Evolutionary conservation across 129 eudicot species (phyloP).

Genomic region (Flaveria brownii): DNA sequence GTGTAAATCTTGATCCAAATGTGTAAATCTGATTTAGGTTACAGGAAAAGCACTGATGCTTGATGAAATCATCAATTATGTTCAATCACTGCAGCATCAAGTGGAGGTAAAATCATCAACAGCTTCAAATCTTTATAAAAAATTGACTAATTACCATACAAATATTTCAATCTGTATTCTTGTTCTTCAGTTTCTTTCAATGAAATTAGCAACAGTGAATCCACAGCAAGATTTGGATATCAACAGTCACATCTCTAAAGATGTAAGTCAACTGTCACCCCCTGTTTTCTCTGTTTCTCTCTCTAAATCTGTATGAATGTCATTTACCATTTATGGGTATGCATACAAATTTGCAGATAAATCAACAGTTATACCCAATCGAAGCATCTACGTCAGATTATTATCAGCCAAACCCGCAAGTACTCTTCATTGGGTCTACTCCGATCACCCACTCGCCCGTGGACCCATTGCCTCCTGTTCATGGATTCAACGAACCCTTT

Average conservation of each 20-base stretch:
- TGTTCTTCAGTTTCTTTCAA: constrained; percentile 70
- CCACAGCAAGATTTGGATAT: constrained; percentile 62
- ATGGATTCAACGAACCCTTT: constrained; percentile 56
- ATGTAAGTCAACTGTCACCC: constrained; percentile 51
- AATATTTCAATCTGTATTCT: neutral
- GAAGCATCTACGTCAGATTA: constrained; percentile 60
- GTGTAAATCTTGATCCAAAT: neutral
- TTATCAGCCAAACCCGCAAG: constrained; percentile 52
- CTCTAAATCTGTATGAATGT: neutral
- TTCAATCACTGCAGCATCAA: constrained; percentile 86
- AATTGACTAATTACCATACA: neutral
- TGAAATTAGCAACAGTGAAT: constrained; percentile 84
- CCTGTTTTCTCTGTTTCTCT: neutral
- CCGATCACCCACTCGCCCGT: constrained; percentile 39
- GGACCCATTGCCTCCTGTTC: constrained; percentile 52
- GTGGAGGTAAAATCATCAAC: constrained; percentile 66
- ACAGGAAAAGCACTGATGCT: constrained; percentile 97
- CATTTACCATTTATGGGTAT: constrained; percentile 31
- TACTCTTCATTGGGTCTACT: constrained; percentile 39
- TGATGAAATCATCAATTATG: constrained; percentile 95
- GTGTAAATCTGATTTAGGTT: constrained; percentile 44
- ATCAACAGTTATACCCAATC: constrained; percentile 55
- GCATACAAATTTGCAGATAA: constrained; percentile 41
- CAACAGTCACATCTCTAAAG: constrained; percentile 59
- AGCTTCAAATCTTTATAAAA: neutral